These are phyloP conservation scores for Calvatia gigantea DNA, from an alignment of 768 basidiomycete species.

Conservation along the genomic window DNA sequence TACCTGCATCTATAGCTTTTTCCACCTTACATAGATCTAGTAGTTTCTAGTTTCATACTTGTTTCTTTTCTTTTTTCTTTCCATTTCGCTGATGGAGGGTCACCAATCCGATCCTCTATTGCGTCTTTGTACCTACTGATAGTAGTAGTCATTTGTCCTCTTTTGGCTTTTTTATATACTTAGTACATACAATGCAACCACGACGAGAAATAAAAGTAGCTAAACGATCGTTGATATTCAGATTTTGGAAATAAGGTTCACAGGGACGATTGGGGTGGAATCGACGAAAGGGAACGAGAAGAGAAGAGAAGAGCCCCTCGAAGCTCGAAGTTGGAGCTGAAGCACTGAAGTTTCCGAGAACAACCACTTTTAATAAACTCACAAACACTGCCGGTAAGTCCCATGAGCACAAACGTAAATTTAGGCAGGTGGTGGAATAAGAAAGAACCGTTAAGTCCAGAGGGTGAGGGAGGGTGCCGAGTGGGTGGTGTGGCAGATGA, in stretches of 20 bases:
- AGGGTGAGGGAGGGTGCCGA: no score
- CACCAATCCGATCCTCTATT: background rate
- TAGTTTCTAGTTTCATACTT: background rate
- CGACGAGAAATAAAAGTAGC: slow-evolving; percentile 2
- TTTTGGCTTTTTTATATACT: slow-evolving; percentile 1
- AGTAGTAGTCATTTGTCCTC: background rate
- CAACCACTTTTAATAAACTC: no score
- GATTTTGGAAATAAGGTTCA: background rate
- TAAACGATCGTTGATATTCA: no score
- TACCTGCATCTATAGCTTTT: background rate
- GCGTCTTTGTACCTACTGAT: background rate
- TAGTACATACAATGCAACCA: background rate
- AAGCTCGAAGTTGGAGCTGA: background rate
- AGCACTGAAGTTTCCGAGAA: no score
- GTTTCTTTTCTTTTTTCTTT: background rate
- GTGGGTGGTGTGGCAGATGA: background rate
- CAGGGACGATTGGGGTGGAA: no score
- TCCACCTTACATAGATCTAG: slow-evolving; percentile 2
- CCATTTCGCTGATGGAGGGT: background rate
- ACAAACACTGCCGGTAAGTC: no score
- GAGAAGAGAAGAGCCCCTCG: background rate
- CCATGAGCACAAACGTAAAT: background rate
- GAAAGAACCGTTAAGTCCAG: background rate
- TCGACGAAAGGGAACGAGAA: background rate
- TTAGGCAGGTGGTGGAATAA: background rate